Conservation (phyloP, 129 eudicot species). For the Calendula officinalis region DNA sequence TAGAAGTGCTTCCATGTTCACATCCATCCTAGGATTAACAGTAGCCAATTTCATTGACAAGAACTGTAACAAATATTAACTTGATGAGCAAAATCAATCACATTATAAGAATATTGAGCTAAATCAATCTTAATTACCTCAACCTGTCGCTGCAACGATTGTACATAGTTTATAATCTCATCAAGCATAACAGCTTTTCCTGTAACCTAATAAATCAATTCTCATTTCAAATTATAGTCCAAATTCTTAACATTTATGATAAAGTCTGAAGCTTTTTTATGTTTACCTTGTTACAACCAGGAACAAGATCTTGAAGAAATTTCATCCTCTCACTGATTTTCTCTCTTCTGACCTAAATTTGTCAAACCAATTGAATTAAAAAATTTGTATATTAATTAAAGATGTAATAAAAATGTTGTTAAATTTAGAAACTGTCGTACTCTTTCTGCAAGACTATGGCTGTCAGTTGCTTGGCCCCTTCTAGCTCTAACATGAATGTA, state of each 20-base stretch:
- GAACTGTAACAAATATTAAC: slow-evolving; percentile 45
- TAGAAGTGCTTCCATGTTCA: slow-evolving; percentile 63
- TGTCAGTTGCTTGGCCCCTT: slow-evolving; percentile 96
- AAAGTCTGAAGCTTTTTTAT: neutral
- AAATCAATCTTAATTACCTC: slow-evolving; percentile 53
- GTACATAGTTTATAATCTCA: slow-evolving; percentile 92
- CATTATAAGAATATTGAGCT: neutral
- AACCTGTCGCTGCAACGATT: slow-evolving; percentile 77
- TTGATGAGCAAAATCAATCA: neutral
- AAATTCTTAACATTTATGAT: neutral
- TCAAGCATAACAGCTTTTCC: slow-evolving; percentile 95
- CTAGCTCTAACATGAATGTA: slow-evolving; percentile 96
- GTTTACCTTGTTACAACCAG: slow-evolving; percentile 91
- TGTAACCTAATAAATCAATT: slow-evolving; percentile 46
- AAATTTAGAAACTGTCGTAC: slow-evolving; percentile 38
- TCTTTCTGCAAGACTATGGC: slow-evolving; percentile 96
- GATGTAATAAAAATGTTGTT: neutral
- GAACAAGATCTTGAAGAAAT: slow-evolving; percentile 90
- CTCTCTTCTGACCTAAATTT: slow-evolving; percentile 75
- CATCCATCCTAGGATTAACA: slow-evolving; percentile 74
- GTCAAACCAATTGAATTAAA: neutral
- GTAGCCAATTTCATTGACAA: slow-evolving; percentile 93
- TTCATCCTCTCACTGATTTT: slow-evolving; percentile 96
- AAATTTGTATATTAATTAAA: neutral
- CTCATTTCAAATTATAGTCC: slow-evolving; percentile 10